Conservation (phyloP, 768 basidiomycete genomes). For the Lactarius sanguifluus region DNA sequence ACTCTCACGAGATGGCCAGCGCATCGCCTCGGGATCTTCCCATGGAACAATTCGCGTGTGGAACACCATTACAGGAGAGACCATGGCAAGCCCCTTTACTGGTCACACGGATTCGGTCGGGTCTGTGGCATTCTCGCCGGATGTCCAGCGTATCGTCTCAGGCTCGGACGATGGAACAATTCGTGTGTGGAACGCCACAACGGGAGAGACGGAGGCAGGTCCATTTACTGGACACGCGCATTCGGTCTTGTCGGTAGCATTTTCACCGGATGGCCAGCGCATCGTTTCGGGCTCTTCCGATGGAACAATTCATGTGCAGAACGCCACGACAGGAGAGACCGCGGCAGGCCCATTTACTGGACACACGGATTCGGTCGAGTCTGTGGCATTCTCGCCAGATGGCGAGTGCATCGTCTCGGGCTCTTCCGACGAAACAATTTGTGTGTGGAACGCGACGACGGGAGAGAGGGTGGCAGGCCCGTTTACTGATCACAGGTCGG, state of each 20-base stretch:
- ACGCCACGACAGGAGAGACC: not conserved
- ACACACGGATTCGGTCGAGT: too few species aligned
- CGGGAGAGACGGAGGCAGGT: not conserved
- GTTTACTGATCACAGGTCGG: too few species aligned
- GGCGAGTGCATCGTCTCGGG: not conserved
- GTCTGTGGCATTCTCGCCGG: conserved; percentile 4
- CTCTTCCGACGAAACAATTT: not conserved
- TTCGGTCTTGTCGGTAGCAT: conserved; percentile 5
- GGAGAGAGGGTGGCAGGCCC: too few species aligned
- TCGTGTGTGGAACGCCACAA: conserved; percentile 9
- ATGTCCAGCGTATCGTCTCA: conserved; percentile 30
- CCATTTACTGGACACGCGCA: not conserved
- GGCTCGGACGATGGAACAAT: conserved; percentile 12
- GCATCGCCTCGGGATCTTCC: conserved; percentile 13
- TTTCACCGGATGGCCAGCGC: conserved; percentile 9
- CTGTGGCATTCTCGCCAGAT: too few species aligned
- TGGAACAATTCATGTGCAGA: conserved; percentile 5
- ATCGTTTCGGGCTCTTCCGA: conserved; percentile 11
- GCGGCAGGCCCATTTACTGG: not conserved
- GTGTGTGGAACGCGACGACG: too few species aligned
- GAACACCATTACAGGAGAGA: not conserved
- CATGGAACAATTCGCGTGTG: not conserved
- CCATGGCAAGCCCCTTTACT: not conserved
- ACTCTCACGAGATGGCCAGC: conserved; percentile 21
- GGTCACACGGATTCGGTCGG: not conserved